Evolutionary conservation across 2,329 filamentous ascomycete species (phyloP).

Genomic region (Ophiognomonia clavigignenti-juglandacearum): DNA sequence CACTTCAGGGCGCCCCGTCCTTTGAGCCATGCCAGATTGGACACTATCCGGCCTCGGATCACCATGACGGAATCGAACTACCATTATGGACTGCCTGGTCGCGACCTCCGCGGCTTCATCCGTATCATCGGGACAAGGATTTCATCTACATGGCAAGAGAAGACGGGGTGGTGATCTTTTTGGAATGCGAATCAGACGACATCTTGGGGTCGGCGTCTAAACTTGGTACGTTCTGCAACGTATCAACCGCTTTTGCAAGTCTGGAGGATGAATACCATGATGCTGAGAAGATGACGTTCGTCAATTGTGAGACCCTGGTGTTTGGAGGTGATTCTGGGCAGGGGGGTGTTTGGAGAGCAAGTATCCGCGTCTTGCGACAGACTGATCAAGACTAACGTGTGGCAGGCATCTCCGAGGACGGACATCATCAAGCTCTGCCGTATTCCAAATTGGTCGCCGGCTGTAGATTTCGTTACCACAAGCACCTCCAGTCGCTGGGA

Average conservation of each 20-base stretch:
- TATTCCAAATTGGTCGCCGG: slow-evolving; percentile 60
- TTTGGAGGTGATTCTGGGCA: slow-evolving; percentile 73
- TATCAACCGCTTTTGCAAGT: slow-evolving; percentile 77
- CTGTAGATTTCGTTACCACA: slow-evolving; percentile 50
- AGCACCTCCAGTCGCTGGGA: slow-evolving; percentile 30
- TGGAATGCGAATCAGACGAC: slow-evolving; percentile 60
- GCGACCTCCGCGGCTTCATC: slow-evolving; percentile 63
- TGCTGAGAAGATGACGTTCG: slow-evolving; percentile 7
- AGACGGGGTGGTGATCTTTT: slow-evolving; percentile 72
- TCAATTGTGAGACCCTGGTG: slow-evolving; percentile 66
- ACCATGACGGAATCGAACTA: slow-evolving; percentile 39
- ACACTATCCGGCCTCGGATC: slow-evolving; percentile 34
- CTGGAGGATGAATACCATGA: slow-evolving; percentile 52
- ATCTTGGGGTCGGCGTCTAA: slow-evolving; percentile 50
- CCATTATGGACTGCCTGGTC: slow-evolving; percentile 84
- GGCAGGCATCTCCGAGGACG: slow-evolving; percentile 50
- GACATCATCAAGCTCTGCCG: slow-evolving; percentile 49
- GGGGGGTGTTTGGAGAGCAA: slow-evolving; percentile 70
- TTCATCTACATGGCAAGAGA: slow-evolving; percentile 83
- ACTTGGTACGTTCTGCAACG: slow-evolving; percentile 67
- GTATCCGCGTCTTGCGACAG: slow-evolving; percentile 17
- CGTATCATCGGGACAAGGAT: slow-evolving; percentile 62
- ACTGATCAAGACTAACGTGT: background rate
- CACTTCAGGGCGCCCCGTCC: slow-evolving; percentile 45
- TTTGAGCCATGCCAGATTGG: slow-evolving; percentile 41